Conservation (phyloP, 2,329 filamentous ascomycete genomes). For the Sclerotinia spermophila region DNA sequence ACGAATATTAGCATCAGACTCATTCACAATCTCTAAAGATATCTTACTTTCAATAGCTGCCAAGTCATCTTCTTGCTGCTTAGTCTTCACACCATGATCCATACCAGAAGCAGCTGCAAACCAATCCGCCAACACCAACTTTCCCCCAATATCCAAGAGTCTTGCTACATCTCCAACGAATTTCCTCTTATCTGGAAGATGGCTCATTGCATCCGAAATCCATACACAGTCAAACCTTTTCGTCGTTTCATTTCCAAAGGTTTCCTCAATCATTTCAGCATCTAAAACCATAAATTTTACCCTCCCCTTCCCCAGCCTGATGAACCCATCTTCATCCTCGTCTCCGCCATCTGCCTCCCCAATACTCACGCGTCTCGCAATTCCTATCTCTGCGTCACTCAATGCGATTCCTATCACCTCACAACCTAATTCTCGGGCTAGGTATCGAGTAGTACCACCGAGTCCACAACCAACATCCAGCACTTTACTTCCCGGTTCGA, state of each 20-base stretch:
- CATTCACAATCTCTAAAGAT: not conserved
- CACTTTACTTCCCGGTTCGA: conserved; percentile 40
- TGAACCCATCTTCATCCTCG: conserved; percentile 39
- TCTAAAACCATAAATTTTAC: conserved; percentile 57
- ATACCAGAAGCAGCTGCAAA: conserved; percentile 47
- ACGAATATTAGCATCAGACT: not conserved
- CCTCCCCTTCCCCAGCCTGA: conserved; percentile 36
- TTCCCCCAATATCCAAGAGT: conserved; percentile 48
- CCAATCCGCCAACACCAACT: conserved; percentile 58
- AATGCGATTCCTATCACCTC: conserved; percentile 59
- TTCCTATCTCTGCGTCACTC: conserved; percentile 55
- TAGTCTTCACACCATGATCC: conserved; percentile 39
- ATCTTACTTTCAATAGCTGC: conserved; percentile 53
- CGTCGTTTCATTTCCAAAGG: conserved; percentile 41
- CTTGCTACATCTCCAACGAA: conserved; percentile 53
- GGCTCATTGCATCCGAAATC: conserved; percentile 60
- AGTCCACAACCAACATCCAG: conserved; percentile 60
- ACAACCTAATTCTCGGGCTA: not conserved
- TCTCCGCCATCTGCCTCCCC: conserved; percentile 27
- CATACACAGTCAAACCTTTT: conserved; percentile 53
- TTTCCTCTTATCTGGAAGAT: conserved; percentile 55
- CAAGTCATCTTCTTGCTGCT: conserved; percentile 49
- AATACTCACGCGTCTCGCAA: conserved; percentile 50
- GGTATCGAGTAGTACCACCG: conserved; percentile 52
- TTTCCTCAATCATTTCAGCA: conserved; percentile 56